Conservation (phyloP, 345 rosid genomes). For the Arabidopsis suecica region DNA sequence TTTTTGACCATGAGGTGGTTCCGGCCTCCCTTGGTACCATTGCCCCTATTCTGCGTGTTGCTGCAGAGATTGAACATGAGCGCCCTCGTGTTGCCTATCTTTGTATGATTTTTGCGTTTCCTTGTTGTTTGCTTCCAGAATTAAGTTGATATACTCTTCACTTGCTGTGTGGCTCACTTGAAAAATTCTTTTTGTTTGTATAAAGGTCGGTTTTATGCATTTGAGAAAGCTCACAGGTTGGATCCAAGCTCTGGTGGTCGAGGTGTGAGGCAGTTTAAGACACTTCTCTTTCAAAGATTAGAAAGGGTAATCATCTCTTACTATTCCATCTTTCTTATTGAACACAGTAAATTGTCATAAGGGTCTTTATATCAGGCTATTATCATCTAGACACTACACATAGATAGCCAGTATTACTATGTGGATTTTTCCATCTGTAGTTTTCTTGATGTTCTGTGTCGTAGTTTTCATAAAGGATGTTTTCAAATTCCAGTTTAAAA, state of each 20-base stretch:
- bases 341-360: background rate
- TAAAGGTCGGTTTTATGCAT: slow-evolving; percentile 85
- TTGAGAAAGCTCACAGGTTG: slow-evolving; percentile 87
- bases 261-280: slow-evolving; percentile 91
- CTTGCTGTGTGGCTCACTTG: slow-evolving; percentile 9
- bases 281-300: slow-evolving; percentile 73
- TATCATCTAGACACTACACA: background rate
- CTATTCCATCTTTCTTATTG: background rate
- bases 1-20: slow-evolving; percentile 91
- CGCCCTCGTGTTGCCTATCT: slow-evolving; percentile 99
- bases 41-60: slow-evolving; percentile 84
- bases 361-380: background rate
- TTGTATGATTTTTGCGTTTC: slow-evolving; percentile 51
- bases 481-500: background rate
- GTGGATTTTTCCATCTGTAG: background rate
- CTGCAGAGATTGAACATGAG: slow-evolving; percentile 84
- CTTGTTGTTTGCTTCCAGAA: background rate
- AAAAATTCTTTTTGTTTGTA: background rate
- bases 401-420: background rate
- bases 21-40: slow-evolving; percentile 89
- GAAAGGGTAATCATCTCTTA: slow-evolving; percentile 64
- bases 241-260: slow-evolving; percentile 77
- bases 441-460: slow-evolving; percentile 9
- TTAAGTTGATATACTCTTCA: slow-evolving; percentile 2
- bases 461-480: background rate